A percentile compares a stretch with the other conserved stretches of the same genome.
These are phyloP conservation scores for Cajanus cajan DNA, from an alignment of 306 rosid species.

Conservation along the genomic window DNA sequence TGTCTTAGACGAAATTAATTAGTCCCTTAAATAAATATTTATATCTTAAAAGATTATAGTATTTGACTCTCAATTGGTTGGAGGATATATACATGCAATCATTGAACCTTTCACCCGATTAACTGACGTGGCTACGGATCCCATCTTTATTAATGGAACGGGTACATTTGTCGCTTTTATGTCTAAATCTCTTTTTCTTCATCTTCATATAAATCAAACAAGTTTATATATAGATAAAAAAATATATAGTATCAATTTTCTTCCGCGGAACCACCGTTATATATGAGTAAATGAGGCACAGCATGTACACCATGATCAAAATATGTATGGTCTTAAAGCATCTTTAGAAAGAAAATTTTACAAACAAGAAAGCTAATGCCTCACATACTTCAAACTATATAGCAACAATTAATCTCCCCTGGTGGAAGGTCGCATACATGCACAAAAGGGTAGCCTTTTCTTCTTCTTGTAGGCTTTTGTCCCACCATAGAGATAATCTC, in stretches of 20 bases:
- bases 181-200: no score
- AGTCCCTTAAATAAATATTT: no score
- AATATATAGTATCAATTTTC: no score
- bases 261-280: no score
- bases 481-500: slow-evolving; percentile 79
- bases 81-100: no score
- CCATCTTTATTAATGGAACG: background rate
- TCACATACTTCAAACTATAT: slow-evolving; percentile 27
- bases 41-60: no score
- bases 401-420: slow-evolving; percentile 59
- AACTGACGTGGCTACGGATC: background rate
- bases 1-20: no score
- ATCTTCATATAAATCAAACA: no score
- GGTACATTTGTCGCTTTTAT: background rate
- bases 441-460: slow-evolving; percentile 74
- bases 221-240: no score
- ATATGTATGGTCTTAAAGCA: slow-evolving; percentile 28
- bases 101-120: background rate
- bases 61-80: no score
- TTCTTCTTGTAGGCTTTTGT: slow-evolving; percentile 44
- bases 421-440: slow-evolving; percentile 74
- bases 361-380: no score
- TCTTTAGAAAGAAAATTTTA: no score
- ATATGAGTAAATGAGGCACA: slow-evolving; percentile 48
- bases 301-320: slow-evolving; percentile 56